Evolutionary conservation across 495 filamentous ascomycete genomes (phyloP).

Genomic region (Copromyces sp.): DNA sequence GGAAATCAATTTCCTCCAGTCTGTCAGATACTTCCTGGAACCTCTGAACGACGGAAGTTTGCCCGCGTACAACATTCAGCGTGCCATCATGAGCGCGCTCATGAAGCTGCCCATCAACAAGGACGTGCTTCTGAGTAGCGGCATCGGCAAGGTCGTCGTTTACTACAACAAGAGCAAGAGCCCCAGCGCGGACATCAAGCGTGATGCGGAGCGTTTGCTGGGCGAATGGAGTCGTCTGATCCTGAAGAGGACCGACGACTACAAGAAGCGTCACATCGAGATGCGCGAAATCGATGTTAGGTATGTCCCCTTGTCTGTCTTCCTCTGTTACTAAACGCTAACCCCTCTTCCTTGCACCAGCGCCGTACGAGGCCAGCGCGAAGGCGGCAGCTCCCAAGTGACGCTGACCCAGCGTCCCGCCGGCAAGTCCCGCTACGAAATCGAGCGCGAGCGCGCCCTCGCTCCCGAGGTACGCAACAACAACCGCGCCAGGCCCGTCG

Average conservation of each 20-base stretch:
- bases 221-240: conserved; percentile 97
- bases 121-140: conserved; percentile 77
- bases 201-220: conserved; percentile 77
- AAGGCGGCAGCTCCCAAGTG: conserved; percentile 29
- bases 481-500: conserved; percentile 64
- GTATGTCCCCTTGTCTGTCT: conserved; percentile 30
- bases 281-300: conserved; percentile 43
- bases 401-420: conserved; percentile 37
- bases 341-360: conserved; percentile 25
- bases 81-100: conserved; percentile 77
- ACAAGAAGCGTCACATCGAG: conserved; percentile 64
- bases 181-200: conserved; percentile 78
- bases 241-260: conserved; percentile 84
- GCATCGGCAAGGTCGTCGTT: conserved; percentile 88
- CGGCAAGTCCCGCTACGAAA: conserved; percentile 38
- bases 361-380: conserved; percentile 38
- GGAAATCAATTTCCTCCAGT: conserved; percentile 87
- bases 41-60: conserved; percentile 85
- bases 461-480: conserved; percentile 52
- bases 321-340: conserved; percentile 11
- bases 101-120: conserved; percentile 77
- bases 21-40: conserved; percentile 94
- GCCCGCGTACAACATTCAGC: conserved; percentile 94
- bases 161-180: conserved; percentile 95
- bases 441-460: conserved; percentile 58